Evolutionary conservation across 2,329 filamentous ascomycete species (phyloP).

Genomic region (Paracamarosporium sp.): DNA sequence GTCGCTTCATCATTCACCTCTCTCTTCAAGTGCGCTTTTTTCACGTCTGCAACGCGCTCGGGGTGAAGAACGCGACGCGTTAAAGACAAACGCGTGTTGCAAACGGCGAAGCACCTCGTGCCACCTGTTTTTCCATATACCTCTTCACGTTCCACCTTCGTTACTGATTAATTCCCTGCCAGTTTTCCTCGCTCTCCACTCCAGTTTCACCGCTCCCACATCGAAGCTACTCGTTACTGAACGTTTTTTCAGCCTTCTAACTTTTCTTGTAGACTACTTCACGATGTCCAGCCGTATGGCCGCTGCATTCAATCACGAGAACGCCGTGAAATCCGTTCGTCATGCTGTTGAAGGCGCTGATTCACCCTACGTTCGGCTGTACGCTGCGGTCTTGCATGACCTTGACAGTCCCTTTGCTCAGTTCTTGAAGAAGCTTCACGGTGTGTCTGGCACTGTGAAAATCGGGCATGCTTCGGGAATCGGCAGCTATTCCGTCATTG

Average conservation of each 20-base stretch:
- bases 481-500: background rate
- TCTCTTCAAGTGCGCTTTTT: background rate
- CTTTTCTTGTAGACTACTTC: background rate
- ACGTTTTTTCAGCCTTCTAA: background rate
- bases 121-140: background rate
- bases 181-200: background rate
- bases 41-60: background rate
- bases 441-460: background rate
- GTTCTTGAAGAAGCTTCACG: conserved; percentile 5
- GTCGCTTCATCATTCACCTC: background rate
- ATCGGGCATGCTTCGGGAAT: background rate
- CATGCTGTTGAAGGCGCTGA: background rate
- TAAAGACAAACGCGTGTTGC: background rate
- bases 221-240: background rate
- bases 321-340: background rate
- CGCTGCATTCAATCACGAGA: background rate
- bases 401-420: conserved; percentile 5
- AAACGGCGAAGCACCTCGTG: background rate
- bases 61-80: background rate
- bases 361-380: background rate
- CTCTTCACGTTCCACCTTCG: background rate
- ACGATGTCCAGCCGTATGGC: background rate
- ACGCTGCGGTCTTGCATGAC: background rate
- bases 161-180: background rate
- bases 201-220: background rate